Evolutionary conservation across 1,284 basidiomycete species (phyloP).

Genomic region (Cryptococcus sp.): DNA sequence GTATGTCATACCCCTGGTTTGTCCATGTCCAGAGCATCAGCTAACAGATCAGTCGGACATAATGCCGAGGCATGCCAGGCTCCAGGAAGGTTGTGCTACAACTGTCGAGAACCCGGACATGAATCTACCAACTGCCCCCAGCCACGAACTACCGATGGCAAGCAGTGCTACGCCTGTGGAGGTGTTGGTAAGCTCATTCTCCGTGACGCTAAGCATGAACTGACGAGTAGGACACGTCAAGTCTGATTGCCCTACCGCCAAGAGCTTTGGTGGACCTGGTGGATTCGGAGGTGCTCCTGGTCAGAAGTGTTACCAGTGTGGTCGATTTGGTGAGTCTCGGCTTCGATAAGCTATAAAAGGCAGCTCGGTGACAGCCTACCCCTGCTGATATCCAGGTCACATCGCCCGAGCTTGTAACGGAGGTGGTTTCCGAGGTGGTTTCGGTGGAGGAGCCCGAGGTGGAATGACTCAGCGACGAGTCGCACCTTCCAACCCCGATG

Average conservation of each 20-base stretch:
- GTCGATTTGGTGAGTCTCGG: conserved; percentile 25
- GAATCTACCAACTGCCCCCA: conserved; percentile 82
- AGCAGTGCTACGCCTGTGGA: conserved; percentile 75
- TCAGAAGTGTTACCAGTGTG: conserved; percentile 68
- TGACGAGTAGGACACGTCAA: conserved; percentile 44
- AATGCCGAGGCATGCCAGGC: conserved; percentile 85
- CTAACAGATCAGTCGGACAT: conserved; percentile 61
- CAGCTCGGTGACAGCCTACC: background rate
- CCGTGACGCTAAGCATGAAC: background rate
- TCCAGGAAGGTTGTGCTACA: conserved; percentile 82
- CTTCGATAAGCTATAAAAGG: background rate
- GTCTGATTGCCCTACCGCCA: conserved; percentile 79
- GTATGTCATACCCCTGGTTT: conserved; percentile 15
- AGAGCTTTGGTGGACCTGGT: conserved; percentile 46
- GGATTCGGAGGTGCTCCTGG: conserved; percentile 40
- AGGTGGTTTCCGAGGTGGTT: conserved; percentile 26
- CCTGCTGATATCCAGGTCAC: conserved; percentile 26
- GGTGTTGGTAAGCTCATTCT: conserved; percentile 62
- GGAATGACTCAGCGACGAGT: conserved; percentile 13
- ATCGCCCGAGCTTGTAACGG: conserved; percentile 37
- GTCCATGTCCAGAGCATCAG: background rate
- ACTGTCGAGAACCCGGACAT: conserved; percentile 79
- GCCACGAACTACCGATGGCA: conserved; percentile 68
- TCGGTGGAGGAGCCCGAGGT: conserved; percentile 18
- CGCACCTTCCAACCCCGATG: conserved; percentile 32